Base-by-base conservation (phyloP, 805 yeast genomes). In the Candida lessepsii region DNA sequence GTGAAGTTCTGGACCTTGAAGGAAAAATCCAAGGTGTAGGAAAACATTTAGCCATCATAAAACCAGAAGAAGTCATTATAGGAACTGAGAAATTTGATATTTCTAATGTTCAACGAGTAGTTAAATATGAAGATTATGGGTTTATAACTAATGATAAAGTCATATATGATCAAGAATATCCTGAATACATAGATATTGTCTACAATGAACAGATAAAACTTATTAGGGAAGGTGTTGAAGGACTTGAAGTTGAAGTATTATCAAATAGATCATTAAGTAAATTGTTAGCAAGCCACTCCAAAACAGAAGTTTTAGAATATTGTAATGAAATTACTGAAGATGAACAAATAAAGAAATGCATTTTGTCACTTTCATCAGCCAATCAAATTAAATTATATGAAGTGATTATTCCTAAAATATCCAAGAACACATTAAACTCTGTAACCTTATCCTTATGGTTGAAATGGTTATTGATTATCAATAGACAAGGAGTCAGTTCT, bases 401-500 rank as follows among this genome's bases (percentile, higher is more conserved):
- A 9, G 43, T 58, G 9, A 48, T 70, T 27, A 50, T 62, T 34
- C 30, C 46, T 3, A 57, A 52, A 21, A 63, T 68, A 4, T 51
- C 65, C 2, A 34, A 35, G 3, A 60, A 57, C 35, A 61, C 68
- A 14, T 48, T 66, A 5, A 51, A 50, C 31, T 54, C 51, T 24
- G 42, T 54, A 13, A 41, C 60, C 10, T 50, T 64, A 34, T 63
- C 71, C 33, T 52, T 77, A 4, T 91, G 97, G 96, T 68, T 90
- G 38, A 85, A 86, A 58, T 87, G 93, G 88, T 51, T 86, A 13
- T 64, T 90, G 44, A 71, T 89, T 19, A 63, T 76, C 10, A 67
- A 78, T 39, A 76, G 71, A 27, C 18, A 11, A 6, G 13, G 30
- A 23, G 9, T 33, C 19, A 27, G 10, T 27, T 10, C 29, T 9